Evolutionary conservation across 2,329 filamentous ascomycete species (phyloP), one percentile per base, ranked within the genome.

Genomic region (Calonectria henricotiae): DNA sequence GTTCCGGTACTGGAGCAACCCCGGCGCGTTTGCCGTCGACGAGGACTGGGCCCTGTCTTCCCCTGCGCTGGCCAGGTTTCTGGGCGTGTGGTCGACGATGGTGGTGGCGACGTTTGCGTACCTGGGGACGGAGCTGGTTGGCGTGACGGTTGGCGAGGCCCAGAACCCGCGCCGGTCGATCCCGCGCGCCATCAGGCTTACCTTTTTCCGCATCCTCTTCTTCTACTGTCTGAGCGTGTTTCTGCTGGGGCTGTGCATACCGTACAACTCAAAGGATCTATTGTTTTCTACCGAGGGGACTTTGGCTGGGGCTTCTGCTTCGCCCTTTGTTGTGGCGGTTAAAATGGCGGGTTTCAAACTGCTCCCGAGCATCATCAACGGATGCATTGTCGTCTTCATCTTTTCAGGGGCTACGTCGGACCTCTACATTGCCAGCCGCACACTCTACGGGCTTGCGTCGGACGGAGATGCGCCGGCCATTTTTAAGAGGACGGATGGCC

Each of bases 91-190:
- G 91, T 89, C 87, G 12, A 91, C 90, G 41, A 89, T 95, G 83
- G 90, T 94, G 74, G 93, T 90, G 23, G 93, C 93, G 2, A 93
- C 92, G 3, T 95, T 95, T 74, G 93, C 93, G 65, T 95, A 93
- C 79, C 87, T 94, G 8, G 93, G 92, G 69, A 93, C 92, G 1
- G 93, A 95, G 79, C 85, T 94, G 58, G 91, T 94, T 60, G 92
- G 92, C 82, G 92, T 95, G 17, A 94, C 92, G 0, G 92, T 94
- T 32, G 93, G 91, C 67, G 92, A 95, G 82, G 92, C 93, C 0
- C 91, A 94, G 83, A 94, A 95, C 82, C 93, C 93, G 0, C 90
- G 93, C 78, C 90, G 89, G 80, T 93, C 90, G 15, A 91, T 95
- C 71, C 93, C 93, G 4, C 89, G 91, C 68, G 93, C 93, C 62